phyloP scores from a whole-genome alignment of 495 filamentous ascomycete species.

The Usnea hakonensis region DNA sequence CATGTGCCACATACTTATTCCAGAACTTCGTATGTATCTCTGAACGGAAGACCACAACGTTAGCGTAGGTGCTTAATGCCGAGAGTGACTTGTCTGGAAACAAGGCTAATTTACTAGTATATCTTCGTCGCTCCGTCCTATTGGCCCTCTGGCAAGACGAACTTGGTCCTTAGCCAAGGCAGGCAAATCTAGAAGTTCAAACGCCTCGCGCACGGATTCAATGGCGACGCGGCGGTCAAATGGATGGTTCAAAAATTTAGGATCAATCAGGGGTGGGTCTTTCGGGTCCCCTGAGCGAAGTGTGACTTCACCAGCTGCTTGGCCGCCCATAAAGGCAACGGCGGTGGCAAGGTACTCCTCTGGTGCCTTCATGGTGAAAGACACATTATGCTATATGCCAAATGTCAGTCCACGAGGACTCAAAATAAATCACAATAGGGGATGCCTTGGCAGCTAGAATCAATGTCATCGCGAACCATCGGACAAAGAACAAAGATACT shows the following conservation, averaged over 20 bases:
- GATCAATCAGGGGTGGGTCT: slow-evolving; percentile 50
- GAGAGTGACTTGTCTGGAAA: no score
- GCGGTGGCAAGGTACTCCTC: slow-evolving; percentile 28
- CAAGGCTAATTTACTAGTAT: slow-evolving; percentile 40
- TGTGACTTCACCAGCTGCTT: slow-evolving; percentile 40
- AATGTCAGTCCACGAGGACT: no score
- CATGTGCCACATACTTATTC: slow-evolving; percentile 80
- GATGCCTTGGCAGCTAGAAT: no score
- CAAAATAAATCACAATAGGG: no score
- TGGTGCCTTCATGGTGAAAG: slow-evolving; percentile 45
- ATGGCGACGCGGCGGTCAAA: slow-evolving; percentile 50
- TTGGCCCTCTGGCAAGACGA: slow-evolving; percentile 35
- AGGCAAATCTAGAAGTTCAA: slow-evolving; percentile 39
- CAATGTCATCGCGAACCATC: no score
- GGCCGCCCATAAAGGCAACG: slow-evolving; percentile 29
- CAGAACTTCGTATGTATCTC: slow-evolving; percentile 60
- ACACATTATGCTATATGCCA: slow-evolving; percentile 28
- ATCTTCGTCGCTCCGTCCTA: slow-evolving; percentile 47
- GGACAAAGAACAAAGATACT: no score
- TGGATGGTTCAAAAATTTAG: slow-evolving; percentile 46
- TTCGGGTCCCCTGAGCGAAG: slow-evolving; percentile 49
- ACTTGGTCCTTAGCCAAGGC: slow-evolving; percentile 42
- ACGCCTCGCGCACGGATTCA: slow-evolving; percentile 42
- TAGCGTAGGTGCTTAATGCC: no score
- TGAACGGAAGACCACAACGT: slow-evolving; percentile 22